phyloP scores from a whole-genome alignment of 768 basidiomycete species.

The Tylopilus cervinicoccineus region DNA sequence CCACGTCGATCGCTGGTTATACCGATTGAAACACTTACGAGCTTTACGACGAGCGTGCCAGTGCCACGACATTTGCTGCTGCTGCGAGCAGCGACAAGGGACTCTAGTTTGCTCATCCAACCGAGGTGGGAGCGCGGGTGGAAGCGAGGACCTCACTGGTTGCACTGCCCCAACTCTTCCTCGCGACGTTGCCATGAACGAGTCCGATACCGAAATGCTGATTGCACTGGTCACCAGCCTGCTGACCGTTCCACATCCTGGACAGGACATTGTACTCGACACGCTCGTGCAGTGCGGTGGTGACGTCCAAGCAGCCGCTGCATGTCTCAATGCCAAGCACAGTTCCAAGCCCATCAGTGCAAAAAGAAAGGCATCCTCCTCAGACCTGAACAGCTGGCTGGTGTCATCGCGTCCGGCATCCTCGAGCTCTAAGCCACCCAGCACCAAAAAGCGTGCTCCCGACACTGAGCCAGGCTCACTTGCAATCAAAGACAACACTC shows the following conservation, averaged over 20 bases:
- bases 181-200: conserved; percentile 18
- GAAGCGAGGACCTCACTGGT: neutral
- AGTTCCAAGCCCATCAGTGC: conserved; percentile 9
- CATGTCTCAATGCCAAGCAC: conserved; percentile 31
- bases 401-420: conserved; percentile 14
- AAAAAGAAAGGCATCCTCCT: conserved; percentile 49
- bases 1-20: neutral
- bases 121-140: neutral
- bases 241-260: conserved; percentile 32
- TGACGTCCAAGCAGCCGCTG: conserved; percentile 50
- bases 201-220: conserved; percentile 60
- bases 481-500: conserved; percentile 18
- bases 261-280: conserved; percentile 48
- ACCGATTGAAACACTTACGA: conserved; percentile 10
- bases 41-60: conserved; percentile 1
- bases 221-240: conserved; percentile 66
- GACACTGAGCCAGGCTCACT: neutral
- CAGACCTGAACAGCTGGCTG: conserved; percentile 56
- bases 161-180: neutral
- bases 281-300: conserved; percentile 55
- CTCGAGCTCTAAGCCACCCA: conserved; percentile 19
- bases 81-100: neutral
- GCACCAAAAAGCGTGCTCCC: conserved; percentile 13
- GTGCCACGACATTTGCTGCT: neutral
- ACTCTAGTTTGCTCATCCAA: conserved; percentile 10